Conservation (phyloP, 345 rosid species). For the Eucalyptus urophylla region DNA sequence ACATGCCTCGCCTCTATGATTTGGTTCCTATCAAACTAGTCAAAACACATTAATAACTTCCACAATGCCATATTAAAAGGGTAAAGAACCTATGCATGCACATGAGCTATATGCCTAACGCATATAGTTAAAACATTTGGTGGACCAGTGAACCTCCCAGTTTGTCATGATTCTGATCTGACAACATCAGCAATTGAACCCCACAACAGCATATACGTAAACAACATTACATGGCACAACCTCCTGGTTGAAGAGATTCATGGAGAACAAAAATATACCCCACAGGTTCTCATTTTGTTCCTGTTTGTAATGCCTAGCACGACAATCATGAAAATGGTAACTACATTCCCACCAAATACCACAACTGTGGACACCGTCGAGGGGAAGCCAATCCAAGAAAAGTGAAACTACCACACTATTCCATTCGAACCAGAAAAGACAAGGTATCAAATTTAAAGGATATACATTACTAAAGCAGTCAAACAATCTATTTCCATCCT, state of each 20-base stretch:
- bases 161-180: not conserved
- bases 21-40: not conserved
- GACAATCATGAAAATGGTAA: no score
- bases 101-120: not conserved
- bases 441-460: no score
- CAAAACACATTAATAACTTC: not conserved
- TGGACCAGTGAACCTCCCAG: not conserved
- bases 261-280: slow-evolving; percentile 15
- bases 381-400: no score
- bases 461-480: no score
- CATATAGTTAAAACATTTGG: no score
- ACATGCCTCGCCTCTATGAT: no score
- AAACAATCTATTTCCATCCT: no score
- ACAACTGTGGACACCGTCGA: no score
- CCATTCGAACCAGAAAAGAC: no score
- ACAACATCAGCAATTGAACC: not conserved
- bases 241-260: not conserved
- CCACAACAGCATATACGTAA: not conserved
- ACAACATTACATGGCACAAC: not conserved
- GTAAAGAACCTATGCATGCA: not conserved
- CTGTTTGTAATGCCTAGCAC: not conserved
- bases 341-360: no score
- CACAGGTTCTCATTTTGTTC: slow-evolving; percentile 4
- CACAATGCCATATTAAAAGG: not conserved
- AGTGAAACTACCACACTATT: no score